A percentile compares a stretch with the other conserved stretches of the same genome.
phyloP scores from a whole-genome alignment of 495 filamentous ascomycete species.

The Penicillium steckii region DNA sequence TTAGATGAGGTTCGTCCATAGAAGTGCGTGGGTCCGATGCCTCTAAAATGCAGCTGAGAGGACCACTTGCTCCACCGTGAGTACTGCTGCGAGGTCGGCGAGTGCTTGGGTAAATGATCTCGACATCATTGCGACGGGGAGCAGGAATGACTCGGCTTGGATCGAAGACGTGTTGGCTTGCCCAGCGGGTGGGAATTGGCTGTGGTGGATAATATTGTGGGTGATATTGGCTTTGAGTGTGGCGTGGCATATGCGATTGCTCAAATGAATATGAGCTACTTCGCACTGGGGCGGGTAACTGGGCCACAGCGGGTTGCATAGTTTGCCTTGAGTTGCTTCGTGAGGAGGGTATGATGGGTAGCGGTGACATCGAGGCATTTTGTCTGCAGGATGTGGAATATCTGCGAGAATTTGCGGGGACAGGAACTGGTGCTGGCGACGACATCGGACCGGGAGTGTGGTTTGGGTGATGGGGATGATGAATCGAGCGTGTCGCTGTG shows the following conservation, averaged over 20 bases:
- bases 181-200: slow-evolving; percentile 11
- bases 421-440: not conserved
- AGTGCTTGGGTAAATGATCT: slow-evolving; percentile 37
- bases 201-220: slow-evolving; percentile 18
- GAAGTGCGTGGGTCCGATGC: slow-evolving; percentile 23
- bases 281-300: slow-evolving; percentile 8
- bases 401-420: slow-evolving; percentile 17
- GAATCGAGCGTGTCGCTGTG: slow-evolving; percentile 17
- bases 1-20: slow-evolving; percentile 19
- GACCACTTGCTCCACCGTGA: slow-evolving; percentile 23
- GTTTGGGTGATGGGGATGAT: slow-evolving; percentile 33
- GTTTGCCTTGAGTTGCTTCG: slow-evolving; percentile 8
- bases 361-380: not conserved
- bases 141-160: slow-evolving; percentile 19
- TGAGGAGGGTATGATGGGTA: slow-evolving; percentile 7
- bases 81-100: slow-evolving; percentile 40
- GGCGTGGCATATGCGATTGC: slow-evolving; percentile 24
- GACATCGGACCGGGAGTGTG: slow-evolving; percentile 11
- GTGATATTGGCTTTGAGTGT: slow-evolving; percentile 31
- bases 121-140: slow-evolving; percentile 33
- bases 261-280: slow-evolving; percentile 30
- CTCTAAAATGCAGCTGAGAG: slow-evolving; percentile 38
- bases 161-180: slow-evolving; percentile 21
- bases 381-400: slow-evolving; percentile 23
- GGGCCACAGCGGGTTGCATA: not conserved